phyloP scores from a whole-genome alignment of 768 basidiomycete species.

The Wakefieldia striispora region DNA sequence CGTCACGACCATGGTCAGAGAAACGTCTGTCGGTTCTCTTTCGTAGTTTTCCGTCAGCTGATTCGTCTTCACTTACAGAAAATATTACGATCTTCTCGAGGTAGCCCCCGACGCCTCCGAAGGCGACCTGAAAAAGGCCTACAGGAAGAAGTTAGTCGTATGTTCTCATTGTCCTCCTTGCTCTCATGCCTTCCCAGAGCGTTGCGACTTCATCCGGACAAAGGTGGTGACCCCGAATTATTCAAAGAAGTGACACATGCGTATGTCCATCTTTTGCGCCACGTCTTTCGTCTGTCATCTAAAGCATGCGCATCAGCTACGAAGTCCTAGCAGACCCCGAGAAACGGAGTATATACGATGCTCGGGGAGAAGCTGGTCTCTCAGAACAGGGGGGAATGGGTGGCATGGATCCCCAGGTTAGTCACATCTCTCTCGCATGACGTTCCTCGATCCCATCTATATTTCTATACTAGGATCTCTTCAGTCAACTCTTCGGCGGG shows the following conservation, averaged over 20 bases:
- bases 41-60: background rate
- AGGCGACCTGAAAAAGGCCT: slow-evolving; percentile 89
- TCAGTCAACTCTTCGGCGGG: slow-evolving; percentile 94
- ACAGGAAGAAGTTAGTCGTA: slow-evolving; percentile 77
- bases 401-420: slow-evolving; percentile 93
- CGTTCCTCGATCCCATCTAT: background rate
- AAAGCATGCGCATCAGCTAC: slow-evolving; percentile 53
- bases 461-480: slow-evolving; percentile 68
- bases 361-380: slow-evolving; percentile 89
- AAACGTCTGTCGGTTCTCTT: slow-evolving; percentile 44
- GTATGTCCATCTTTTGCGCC: slow-evolving; percentile 45
- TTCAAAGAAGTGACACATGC: slow-evolving; percentile 98
- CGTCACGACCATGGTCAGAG: slow-evolving; percentile 56
- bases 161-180: background rate
- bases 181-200: slow-evolving; percentile 49
- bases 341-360: slow-evolving; percentile 80
- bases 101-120: slow-evolving; percentile 78
- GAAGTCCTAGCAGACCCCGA: slow-evolving; percentile 90
- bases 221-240: slow-evolving; percentile 92
- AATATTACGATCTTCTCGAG: slow-evolving; percentile 92
- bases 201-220: slow-evolving; percentile 84
- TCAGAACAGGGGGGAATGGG: slow-evolving; percentile 86
- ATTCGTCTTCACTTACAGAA: slow-evolving; percentile 42
- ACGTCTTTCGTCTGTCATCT: background rate
- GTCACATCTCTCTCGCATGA: slow-evolving; percentile 19